Conservation (phyloP, 1,284 basidiomycete species). For the Moniliella sp. region DNA sequence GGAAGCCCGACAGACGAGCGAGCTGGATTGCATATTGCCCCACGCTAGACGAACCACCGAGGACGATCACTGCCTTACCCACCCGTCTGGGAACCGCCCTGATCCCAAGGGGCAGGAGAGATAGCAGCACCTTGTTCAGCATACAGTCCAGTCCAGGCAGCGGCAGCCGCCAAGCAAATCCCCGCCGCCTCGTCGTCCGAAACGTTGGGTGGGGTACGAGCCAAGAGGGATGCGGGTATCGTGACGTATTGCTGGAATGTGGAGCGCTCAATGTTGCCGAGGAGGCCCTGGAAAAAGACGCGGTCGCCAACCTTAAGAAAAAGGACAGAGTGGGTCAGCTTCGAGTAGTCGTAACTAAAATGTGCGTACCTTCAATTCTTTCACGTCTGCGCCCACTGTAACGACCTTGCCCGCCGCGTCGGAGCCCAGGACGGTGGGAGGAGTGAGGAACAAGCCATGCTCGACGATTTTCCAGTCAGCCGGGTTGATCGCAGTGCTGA, state of each 20-base stretch:
- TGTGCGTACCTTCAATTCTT: background rate
- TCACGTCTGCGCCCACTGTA: background rate
- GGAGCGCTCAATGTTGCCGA: conserved; percentile 7
- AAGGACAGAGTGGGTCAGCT: no score
- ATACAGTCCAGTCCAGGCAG: conserved; percentile 10
- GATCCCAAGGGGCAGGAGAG: conserved; percentile 11
- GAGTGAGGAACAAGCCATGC: conserved; percentile 6
- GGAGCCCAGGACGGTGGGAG: conserved; percentile 12
- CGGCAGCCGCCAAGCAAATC: conserved; percentile 12
- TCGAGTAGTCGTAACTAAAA: no score
- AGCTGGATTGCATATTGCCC: conserved; percentile 22
- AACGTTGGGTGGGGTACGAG: conserved; percentile 10
- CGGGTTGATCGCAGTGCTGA: conserved; percentile 17
- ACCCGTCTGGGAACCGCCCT: conserved; percentile 7
- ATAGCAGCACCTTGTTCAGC: conserved; percentile 6
- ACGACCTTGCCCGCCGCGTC: conserved; percentile 14
- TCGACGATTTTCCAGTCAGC: conserved; percentile 18
- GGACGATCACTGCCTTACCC: conserved; percentile 12
- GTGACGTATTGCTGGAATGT: conserved; percentile 19
- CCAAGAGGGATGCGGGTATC: conserved; percentile 10
- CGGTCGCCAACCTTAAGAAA: conserved; percentile 11
- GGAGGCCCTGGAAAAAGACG: conserved; percentile 22
- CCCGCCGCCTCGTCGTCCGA: conserved; percentile 15
- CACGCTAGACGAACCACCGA: conserved; percentile 13
- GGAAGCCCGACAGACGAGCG: conserved; percentile 13